A percentile compares a stretch with the other conserved stretches of the same genome.
Evolutionary conservation across 2,329 filamentous ascomycete genomes (phyloP).

Genomic region (Exophiala viscosa): DNA sequence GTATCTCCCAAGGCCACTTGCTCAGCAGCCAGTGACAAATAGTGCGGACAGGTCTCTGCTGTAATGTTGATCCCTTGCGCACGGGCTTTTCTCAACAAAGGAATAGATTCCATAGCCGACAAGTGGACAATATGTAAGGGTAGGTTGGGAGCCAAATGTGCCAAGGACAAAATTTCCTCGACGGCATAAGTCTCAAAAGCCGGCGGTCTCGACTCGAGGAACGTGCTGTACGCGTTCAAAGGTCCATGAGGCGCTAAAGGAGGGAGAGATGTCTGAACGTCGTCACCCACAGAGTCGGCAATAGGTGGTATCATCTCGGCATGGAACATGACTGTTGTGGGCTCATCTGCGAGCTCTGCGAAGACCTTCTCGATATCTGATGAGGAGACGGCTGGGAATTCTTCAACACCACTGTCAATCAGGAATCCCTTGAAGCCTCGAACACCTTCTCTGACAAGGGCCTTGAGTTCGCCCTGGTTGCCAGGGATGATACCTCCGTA

Average conservation of each 20-base stretch:
- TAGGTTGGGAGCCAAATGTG: conserved; percentile 73
- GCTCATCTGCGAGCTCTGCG: conserved; percentile 69
- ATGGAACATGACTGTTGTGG: conserved; percentile 97
- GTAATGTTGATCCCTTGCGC: conserved; percentile 76
- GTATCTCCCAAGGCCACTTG: conserved; percentile 80
- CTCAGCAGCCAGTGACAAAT: conserved; percentile 79
- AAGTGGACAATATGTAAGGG: conserved; percentile 92
- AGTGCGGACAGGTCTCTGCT: conserved; percentile 94
- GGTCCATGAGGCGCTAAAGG: conserved; percentile 68
- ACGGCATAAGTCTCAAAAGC: conserved; percentile 90
- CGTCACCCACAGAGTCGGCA: conserved; percentile 72
- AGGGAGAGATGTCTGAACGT: conserved; percentile 65
- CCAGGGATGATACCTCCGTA: conserved; percentile 93
- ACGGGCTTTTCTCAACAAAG: conserved; percentile 71
- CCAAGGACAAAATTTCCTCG: conserved; percentile 76
- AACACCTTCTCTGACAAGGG: conserved; percentile 78
- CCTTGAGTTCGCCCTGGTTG: conserved; percentile 73
- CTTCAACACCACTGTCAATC: conserved; percentile 93
- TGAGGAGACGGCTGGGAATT: conserved; percentile 87
- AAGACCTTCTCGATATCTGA: conserved; percentile 77
- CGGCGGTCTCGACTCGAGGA: conserved; percentile 84
- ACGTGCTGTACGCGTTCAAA: conserved; percentile 77
- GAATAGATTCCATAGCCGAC: conserved; percentile 83
- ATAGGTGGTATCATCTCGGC: conserved; percentile 97
- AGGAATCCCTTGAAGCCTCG: conserved; percentile 96